phyloP scores from a whole-genome alignment of 306 rosid species.

The Prosopis cineraria region DNA sequence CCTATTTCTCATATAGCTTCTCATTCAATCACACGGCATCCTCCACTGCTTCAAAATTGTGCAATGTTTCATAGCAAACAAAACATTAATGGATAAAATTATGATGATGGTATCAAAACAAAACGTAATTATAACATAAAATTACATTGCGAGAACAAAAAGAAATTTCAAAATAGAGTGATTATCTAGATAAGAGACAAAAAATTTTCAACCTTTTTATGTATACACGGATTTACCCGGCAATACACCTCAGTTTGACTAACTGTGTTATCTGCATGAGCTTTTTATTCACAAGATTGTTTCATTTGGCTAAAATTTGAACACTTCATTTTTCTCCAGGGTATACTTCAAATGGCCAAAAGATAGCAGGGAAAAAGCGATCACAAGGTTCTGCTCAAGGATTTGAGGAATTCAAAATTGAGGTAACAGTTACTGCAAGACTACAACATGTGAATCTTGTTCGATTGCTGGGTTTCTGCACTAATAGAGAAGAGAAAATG shows the following conservation, averaged over 20 bases:
- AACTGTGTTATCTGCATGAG: too few relatives aligned
- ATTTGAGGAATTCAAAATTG: background rate
- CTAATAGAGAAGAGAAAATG: background rate
- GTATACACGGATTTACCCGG: too few relatives aligned
- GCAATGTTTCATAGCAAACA: background rate
- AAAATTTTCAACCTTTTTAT: too few relatives aligned
- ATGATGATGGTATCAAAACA: background rate
- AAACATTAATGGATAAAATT: too few relatives aligned
- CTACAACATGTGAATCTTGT: background rate
- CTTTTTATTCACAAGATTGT: too few relatives aligned
- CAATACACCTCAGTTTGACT: too few relatives aligned
- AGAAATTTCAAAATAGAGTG: too few relatives aligned
- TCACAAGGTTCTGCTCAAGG: constrained; percentile 55
- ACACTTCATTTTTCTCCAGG: constrained; percentile 32
- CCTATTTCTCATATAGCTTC: background rate
- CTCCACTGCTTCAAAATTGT: too few relatives aligned
- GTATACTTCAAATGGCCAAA: constrained; percentile 36
- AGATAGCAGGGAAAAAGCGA: constrained; percentile 54
- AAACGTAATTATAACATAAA: background rate
- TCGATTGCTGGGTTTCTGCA: background rate
- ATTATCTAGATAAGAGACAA: too few relatives aligned
- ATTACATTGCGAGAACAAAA: too few relatives aligned
- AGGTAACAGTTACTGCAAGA: background rate
- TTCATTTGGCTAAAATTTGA: too few relatives aligned
- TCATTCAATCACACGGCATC: background rate